These are phyloP conservation scores for Begonia peltatifolia DNA, from an alignment of 306 rosid species.

Conservation along the genomic window DNA sequence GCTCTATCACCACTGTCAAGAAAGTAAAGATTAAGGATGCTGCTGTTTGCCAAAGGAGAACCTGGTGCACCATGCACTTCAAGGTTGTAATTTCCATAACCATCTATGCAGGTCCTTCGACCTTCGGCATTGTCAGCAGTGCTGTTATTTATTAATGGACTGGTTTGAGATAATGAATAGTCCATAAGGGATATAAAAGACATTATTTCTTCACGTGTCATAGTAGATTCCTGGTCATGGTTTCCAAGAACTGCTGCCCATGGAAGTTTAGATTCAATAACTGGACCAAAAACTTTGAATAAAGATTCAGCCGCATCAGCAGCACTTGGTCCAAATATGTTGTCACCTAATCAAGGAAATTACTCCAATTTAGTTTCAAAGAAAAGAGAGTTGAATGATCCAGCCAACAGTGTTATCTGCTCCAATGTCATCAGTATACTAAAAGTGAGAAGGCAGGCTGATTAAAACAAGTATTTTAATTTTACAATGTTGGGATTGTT, in stretches of 20 bases:
- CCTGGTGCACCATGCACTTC: constrained; percentile 68
- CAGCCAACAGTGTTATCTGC: no score
- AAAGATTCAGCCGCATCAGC: constrained; percentile 80
- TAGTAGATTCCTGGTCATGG: constrained; percentile 87
- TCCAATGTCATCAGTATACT: no score
- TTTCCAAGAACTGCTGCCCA: constrained; percentile 96
- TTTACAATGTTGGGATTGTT: no score
- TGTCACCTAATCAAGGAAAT: constrained; percentile 49
- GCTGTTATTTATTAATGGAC: constrained; percentile 26
- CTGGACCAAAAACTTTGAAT: constrained; percentile 70
- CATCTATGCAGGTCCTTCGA: constrained; percentile 31
- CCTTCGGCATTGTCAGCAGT: constrained; percentile 15
- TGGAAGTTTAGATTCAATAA: constrained; percentile 65
- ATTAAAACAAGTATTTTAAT: no score
- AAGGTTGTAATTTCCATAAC: constrained; percentile 74
- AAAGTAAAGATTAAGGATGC: constrained; percentile 66
- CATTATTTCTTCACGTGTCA: constrained; percentile 77
- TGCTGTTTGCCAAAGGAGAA: constrained; percentile 58
- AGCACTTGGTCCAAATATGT: constrained; percentile 70
- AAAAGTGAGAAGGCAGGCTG: constrained; percentile 6
- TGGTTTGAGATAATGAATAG: constrained; percentile 60
- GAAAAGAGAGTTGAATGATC: background rate
- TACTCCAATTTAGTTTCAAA: constrained; percentile 14
- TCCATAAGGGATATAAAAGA: constrained; percentile 75
- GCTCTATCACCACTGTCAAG: constrained; percentile 84